Conservation (phyloP, 768 basidiomycete genomes). For the Calocera cornea region DNA sequence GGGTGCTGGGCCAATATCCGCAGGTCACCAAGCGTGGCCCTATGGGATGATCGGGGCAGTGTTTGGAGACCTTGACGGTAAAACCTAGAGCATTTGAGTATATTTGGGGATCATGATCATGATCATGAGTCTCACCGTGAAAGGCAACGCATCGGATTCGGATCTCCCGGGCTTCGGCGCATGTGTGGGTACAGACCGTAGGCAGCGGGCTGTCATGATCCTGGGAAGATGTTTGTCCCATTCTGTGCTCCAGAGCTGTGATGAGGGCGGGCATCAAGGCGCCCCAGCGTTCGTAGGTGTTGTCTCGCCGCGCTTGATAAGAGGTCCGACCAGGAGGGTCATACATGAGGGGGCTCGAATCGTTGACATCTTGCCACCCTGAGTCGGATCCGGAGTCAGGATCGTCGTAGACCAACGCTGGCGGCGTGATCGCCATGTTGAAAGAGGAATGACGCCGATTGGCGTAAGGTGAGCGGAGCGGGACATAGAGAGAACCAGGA, state of each 20-base stretch:
- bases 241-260: no score
- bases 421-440: not conserved
- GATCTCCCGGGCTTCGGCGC: not conserved
- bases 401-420: not conserved
- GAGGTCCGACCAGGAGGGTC: no score
- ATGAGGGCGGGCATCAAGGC: no score
- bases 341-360: no score
- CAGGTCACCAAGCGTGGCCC: not conserved
- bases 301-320: no score
- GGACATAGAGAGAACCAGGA: not conserved
- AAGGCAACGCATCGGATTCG: not conserved
- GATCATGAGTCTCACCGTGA: not conserved
- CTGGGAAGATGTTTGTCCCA: not conserved
- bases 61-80: not conserved
- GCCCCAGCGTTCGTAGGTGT: no score
- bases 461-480: not conserved
- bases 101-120: not conserved
- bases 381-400: no score
- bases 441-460: not conserved
- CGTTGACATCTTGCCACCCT: no score
- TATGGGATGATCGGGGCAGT: not conserved
- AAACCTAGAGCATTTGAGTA: not conserved
- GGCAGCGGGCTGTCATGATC: not conserved
- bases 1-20: slow-evolving; percentile 5
- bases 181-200: not conserved